A percentile compares a stretch with the other conserved stretches of the same genome.
These are phyloP conservation scores for Meira miltonrushii DNA, from an alignment of 1,284 basidiomycete genomes.

Conservation along the genomic window DNA sequence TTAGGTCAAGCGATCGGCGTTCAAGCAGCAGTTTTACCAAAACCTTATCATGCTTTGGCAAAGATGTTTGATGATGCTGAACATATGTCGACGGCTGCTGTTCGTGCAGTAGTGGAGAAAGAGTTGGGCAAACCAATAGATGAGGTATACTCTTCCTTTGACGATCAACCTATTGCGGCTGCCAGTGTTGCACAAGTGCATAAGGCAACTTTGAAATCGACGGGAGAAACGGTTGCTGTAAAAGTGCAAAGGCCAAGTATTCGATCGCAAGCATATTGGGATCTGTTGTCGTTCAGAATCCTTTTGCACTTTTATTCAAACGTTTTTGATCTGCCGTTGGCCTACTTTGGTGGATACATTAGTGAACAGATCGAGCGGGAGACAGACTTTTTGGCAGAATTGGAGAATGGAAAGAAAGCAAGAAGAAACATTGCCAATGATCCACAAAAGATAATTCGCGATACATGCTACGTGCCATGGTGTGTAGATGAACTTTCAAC, in stretches of 20 bases:
- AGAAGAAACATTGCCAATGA: constrained; percentile 32
- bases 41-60: constrained; percentile 37
- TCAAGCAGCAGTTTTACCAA: constrained; percentile 39
- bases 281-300: constrained; percentile 38
- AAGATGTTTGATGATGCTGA: constrained; percentile 47
- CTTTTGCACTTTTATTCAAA: constrained; percentile 37
- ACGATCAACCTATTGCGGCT: constrained; percentile 34
- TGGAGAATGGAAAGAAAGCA: constrained; percentile 28
- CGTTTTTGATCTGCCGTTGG: constrained; percentile 39
- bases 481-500: constrained; percentile 31
- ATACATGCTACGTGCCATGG: constrained; percentile 38
- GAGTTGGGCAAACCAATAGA: constrained; percentile 33
- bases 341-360: constrained; percentile 39
- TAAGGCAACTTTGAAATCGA: constrained; percentile 24
- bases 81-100: constrained; percentile 24
- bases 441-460: constrained; percentile 24
- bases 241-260: constrained; percentile 46
- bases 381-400: constrained; percentile 35
- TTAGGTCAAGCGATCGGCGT: constrained; percentile 41
- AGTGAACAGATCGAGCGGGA: constrained; percentile 36
- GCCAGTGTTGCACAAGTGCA: constrained; percentile 47
- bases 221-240: constrained; percentile 34
- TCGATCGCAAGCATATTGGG: constrained; percentile 39
- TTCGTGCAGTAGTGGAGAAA: constrained; percentile 27
- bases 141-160: constrained; percentile 30